Conservation (phyloP, 179 eudicot genomes). For the Spergularia azorica region DNA sequence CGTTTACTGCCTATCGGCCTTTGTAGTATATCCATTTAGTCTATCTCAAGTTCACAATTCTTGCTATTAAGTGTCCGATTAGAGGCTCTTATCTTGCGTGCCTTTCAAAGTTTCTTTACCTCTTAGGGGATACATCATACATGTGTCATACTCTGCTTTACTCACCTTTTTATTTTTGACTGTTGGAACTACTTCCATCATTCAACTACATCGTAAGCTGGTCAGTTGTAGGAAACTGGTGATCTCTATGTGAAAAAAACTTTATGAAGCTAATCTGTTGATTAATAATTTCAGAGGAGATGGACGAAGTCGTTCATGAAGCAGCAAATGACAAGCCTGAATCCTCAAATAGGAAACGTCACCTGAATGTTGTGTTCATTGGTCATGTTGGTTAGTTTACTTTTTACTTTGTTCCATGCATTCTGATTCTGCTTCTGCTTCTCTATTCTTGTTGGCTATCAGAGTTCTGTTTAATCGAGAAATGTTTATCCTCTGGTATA, state of each 20-base stretch:
- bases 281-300: slow-evolving; percentile 34
- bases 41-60: background rate
- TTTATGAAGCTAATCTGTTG: background rate
- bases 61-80: background rate
- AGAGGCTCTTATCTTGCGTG: background rate
- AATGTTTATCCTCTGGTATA: background rate
- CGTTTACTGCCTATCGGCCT: background rate
- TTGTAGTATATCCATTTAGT: background rate
- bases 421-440: background rate
- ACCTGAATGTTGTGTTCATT: slow-evolving; percentile 90
- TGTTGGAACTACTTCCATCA: background rate
- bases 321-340: slow-evolving; percentile 33
- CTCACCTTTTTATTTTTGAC: background rate
- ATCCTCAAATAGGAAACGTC: slow-evolving; percentile 58
- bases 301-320: slow-evolving; percentile 42
- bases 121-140: background rate
- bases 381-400: slow-evolving; percentile 92
- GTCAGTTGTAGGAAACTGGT: background rate
- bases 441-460: background rate
- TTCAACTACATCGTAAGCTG: background rate
- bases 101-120: background rate
- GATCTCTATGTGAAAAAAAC: background rate
- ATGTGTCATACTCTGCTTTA: background rate
- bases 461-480: background rate
- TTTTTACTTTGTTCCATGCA: background rate